Conservation (phyloP, 1,139 yeast genomes). For the Blastobotrys apis region DNA sequence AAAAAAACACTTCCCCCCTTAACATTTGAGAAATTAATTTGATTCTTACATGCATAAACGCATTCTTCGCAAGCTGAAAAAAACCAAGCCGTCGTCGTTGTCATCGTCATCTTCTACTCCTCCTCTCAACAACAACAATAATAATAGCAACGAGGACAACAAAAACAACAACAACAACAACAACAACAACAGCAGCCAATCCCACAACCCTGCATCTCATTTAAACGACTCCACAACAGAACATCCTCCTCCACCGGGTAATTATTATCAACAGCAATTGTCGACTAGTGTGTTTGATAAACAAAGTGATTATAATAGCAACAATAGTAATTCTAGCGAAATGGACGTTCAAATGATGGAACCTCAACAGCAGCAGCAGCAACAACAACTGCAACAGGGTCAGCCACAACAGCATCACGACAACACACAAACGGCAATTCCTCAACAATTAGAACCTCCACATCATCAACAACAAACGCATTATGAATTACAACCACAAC, state of each 20-base stretch:
- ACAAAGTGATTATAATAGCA: neutral
- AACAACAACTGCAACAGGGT: constrained; percentile 24
- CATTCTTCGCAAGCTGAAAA: constrained; percentile 21
- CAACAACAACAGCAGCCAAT: constrained; percentile 10
- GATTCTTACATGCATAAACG: constrained; percentile 23
- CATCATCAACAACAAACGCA: constrained; percentile 16
- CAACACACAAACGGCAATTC: neutral
- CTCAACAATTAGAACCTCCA: constrained; percentile 23
- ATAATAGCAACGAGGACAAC: constrained; percentile 10
- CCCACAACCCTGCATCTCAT: too few relatives aligned
- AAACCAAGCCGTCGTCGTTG: too few relatives aligned
- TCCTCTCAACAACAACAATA: constrained; percentile 8
- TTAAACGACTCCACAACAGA: neutral
- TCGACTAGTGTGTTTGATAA: neutral
- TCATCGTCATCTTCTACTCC: constrained; percentile 6
- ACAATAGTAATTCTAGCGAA: neutral
- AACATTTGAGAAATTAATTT: neutral
- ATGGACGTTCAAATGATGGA: constrained; percentile 10
- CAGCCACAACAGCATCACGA: constrained; percentile 10
- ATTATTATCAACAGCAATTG: neutral
- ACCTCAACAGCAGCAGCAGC: constrained; percentile 3
- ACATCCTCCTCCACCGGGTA: neutral
- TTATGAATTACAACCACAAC: constrained; percentile 5
- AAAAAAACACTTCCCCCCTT: too few relatives aligned
- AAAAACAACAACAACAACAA: constrained; percentile 9